Evolutionary conservation across 805 yeast genomes (phyloP), one percentile per base, ranked within the genome.

Genomic region (Candida maltosa): DNA sequence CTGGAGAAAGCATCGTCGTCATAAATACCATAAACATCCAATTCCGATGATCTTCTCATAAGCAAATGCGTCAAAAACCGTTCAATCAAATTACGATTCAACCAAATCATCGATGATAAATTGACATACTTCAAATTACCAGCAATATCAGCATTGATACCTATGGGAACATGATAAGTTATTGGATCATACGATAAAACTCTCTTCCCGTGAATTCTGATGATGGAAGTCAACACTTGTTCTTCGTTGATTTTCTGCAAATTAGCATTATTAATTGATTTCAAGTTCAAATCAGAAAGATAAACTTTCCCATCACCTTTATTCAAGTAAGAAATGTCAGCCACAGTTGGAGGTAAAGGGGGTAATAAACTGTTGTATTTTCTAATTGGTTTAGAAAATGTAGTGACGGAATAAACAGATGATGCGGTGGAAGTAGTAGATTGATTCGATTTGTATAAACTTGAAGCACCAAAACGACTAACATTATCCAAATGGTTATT

Each of bases 41-140:
- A 29, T n/a, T 38, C 35, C 5, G 24, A 29, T 5, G 34, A 26
- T 6, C 30, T 36, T 11, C 39, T 40, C 0, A 50, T 47, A 6
- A 56, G 40, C 37, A 62, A 56, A 19, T 54, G 51, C 8, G 54
- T 40, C 47, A 76, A 55, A 32, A 56, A 66, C 35, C 54, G 37
- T 50, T 56, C 50, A 45, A 66, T 53, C 34, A 60, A 35, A 36
- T 45, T 65, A 46, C 60, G 70, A 47, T 58, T 68, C 25, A 69
- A 51, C 80, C 76, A 76, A 35, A 70, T 66, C 55, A 67, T 67
- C 6, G 70, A 70, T 16, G 63, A 57, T 46, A 72, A 53, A 39
- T 66, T 65, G 44, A 70, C 55, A 32, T 54, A 62, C 41, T 39
- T 55, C 37, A 77, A 51, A 29, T 49, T 52, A 21, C 40, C 41